Base-by-base conservation (phyloP, 129 eudicot species). In the Erigeron canadensis region DNA sequence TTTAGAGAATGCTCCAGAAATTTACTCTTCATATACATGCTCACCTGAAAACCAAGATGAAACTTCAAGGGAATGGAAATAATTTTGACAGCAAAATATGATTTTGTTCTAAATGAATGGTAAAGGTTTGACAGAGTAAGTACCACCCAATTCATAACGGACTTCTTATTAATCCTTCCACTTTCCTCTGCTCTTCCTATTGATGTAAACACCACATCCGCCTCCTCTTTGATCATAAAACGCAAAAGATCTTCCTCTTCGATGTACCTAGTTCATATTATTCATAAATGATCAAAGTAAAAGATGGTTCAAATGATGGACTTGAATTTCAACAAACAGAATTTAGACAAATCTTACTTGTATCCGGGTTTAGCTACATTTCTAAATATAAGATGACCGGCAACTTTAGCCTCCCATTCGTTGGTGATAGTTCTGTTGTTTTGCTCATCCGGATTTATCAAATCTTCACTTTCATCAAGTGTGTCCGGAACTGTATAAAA, bases 141-240 rank as follows among this genome's bases (percentile, higher is more conserved):
- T 88, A 85, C 96, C 84, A 84, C 91, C 91, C 96, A 89, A 47
- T 79, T 80, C 10, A 47, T 68, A 17, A 89, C 72, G 37, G 83
- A 54, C 64, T 73, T 57, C 77, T 78, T 81, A 67, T 80, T 89
- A 12, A 89, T 86, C 80, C 28, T 73, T 68, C 91, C 89, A 0
- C 81, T 77, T 81, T 77, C 89, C 16, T 50, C 81, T 65, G 85
- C 87, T 64, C 88, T 87, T 61, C 80, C 83, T 15, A 89, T 86
- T 77, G 80, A 57, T 37, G 83, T 74, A 69, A 89, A 65, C 47
- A 86, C 76, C 62, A 77, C 70, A 47, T 77, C 77, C 22, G 77
- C 89, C 69, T 86, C 87, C 2, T 84, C 89, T 8, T 19, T 41
- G 43, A n/a, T 47, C 85, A 89, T 73, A 72, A 86, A 86, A 16